These are phyloP conservation scores for Botrytis porri DNA, from an alignment of 2,329 filamentous ascomycete species.

Conservation along the genomic window DNA sequence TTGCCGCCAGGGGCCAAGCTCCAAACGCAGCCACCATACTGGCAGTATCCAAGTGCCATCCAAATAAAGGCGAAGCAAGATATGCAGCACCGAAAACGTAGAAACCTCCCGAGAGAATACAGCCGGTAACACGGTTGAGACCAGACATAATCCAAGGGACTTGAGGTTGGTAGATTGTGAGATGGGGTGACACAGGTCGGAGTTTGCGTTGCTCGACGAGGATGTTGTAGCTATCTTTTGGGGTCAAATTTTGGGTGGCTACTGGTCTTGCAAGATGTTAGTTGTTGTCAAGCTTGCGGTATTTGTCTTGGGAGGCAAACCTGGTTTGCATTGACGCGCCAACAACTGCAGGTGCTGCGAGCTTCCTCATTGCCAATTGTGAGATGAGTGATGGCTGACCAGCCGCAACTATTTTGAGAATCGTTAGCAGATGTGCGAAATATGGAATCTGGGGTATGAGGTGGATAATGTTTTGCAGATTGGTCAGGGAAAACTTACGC, in stretches of 20 bases:
- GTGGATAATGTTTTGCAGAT: slow-evolving; percentile 17
- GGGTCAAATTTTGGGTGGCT: slow-evolving; percentile 47
- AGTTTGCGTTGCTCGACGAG: slow-evolving; percentile 65
- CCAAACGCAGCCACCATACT: slow-evolving; percentile 63
- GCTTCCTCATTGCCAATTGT: slow-evolving; percentile 41
- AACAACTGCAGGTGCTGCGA: slow-evolving; percentile 43
- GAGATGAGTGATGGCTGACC: slow-evolving; percentile 43
- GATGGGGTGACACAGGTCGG: slow-evolving; percentile 67
- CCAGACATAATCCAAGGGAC: slow-evolving; percentile 63
- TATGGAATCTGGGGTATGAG: slow-evolving; percentile 16
- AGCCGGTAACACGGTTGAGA: slow-evolving; percentile 64
- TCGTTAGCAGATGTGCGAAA: slow-evolving; percentile 13
- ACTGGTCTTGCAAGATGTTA: slow-evolving; percentile 42
- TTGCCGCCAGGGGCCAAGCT: slow-evolving; percentile 55
- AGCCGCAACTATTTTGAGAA: slow-evolving; percentile 42
- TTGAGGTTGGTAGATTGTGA: slow-evolving; percentile 68
- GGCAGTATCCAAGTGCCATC: slow-evolving; percentile 65
- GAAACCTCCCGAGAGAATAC: slow-evolving; percentile 56
- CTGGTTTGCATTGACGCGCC: slow-evolving; percentile 46
- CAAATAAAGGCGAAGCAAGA: slow-evolving; percentile 60
- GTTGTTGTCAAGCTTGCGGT: slow-evolving; percentile 8
- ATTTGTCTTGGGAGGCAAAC: slow-evolving; percentile 38
- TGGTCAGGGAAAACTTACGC: slow-evolving; percentile 37
- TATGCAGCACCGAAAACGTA: slow-evolving; percentile 68
- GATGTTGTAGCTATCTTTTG: slow-evolving; percentile 49